Base-by-base conservation (phyloP, 495 filamentous ascomycete species). In the Amorphotheca resinae region DNA sequence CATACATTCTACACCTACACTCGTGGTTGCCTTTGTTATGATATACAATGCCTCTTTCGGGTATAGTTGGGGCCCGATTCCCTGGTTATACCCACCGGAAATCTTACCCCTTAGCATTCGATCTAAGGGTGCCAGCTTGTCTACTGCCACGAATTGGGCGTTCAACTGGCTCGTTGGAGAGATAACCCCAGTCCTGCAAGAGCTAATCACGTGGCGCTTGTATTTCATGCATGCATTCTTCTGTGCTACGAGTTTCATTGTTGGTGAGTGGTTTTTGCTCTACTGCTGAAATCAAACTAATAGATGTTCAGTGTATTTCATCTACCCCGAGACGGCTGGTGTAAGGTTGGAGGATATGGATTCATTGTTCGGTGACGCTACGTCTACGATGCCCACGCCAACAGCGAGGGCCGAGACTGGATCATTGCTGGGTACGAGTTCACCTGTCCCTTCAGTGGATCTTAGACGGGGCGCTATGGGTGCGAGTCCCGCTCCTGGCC, bases 41-140 rank as follows among this genome's bases (percentile, higher is more conserved):
- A 81, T 95, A 36, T 98, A 98, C 65, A 98, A 98, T 57, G 91
- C 91, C 11, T 82, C 93, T 14, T 98, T 98, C 56, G 91, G 91
- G 22, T 91, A 87, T 45, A 95, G 89, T n/a, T 98, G 93, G 93
- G 91, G 91, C 22, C 91, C 91, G 2, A 88, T 98, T 41, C 91
- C 91, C 0, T 98, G 91, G 91, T 72, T 96, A 9, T 98, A 98
- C 57, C 91, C 93, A 2, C 91, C 91, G 6, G 91, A 98, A 69
- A 98, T 98, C 56, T 66, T 98, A 38, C 91, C 91, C 1, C 69
- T 98, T 47, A 96, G 93, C 63, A 95, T 98, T 55, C 79, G 91
- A 43, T 94, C 91, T 15, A 98, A 98, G 65, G 91, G 91, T 46
- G 93, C 91, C 37, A 95, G 88, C 66, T 65, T 98, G 52, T 96